phyloP scores from a whole-genome alignment of 768 basidiomycete genomes.

The Lactarius deliciosus region DNA sequence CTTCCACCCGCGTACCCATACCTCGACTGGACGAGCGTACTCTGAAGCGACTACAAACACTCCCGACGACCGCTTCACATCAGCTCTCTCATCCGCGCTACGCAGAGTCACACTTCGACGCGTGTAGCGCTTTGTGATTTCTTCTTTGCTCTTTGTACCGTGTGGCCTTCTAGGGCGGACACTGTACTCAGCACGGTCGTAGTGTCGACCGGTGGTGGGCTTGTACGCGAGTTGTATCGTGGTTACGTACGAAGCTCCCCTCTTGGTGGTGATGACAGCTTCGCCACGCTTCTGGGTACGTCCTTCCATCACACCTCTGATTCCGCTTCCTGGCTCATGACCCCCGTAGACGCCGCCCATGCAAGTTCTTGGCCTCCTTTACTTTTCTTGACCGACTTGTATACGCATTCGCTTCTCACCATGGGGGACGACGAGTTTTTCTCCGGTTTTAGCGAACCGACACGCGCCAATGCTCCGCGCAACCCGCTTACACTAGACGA shows the following conservation, averaged over 20 bases:
- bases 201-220: conserved; percentile 52
- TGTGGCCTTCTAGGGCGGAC: conserved; percentile 62
- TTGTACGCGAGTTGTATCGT: conserved; percentile 76
- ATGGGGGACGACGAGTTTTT: conserved; percentile 99
- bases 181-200: conserved; percentile 56
- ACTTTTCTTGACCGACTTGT: conserved; percentile 76
- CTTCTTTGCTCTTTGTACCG: conserved; percentile 54
- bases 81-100: conserved; percentile 48
- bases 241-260: conserved; percentile 58
- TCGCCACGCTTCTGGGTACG: conserved; percentile 43
- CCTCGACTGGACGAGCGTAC: conserved; percentile 59
- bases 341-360: conserved; percentile 44
- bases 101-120: conserved; percentile 42
- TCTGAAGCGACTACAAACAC: conserved; percentile 56
- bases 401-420: conserved; percentile 79
- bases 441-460: conserved; percentile 37
- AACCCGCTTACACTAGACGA: conserved; percentile 87
- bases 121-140: conserved; percentile 54
- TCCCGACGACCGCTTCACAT: conserved; percentile 56
- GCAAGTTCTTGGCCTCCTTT: conserved; percentile 62
- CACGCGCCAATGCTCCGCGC: conserved; percentile 38
- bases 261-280: conserved; percentile 57
- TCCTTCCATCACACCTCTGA: background rate
- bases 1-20: conserved; percentile 35
- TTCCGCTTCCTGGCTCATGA: background rate